Conservation (phyloP, 176 grass and related monocot species). For the Triticum urartu region DNA sequence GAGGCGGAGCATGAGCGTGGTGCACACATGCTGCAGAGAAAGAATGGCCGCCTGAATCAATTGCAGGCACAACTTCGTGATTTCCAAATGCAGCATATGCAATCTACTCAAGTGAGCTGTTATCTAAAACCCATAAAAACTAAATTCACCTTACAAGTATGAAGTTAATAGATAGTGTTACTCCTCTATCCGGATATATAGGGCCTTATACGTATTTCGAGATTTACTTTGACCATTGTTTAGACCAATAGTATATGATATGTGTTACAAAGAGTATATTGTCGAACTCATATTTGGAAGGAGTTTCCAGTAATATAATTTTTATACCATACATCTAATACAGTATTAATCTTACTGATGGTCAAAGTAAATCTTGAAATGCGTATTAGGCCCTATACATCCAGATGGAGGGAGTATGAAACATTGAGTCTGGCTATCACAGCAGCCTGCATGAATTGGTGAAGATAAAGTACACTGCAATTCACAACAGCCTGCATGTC, state of each 20-base stretch:
- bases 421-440: not conserved
- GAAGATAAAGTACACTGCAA: not conserved
- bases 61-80: slow-evolving; percentile 78
- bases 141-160: not conserved
- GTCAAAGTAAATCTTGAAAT: too few relatives aligned
- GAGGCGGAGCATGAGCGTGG: slow-evolving; percentile 63
- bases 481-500: not conserved
- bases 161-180: not conserved
- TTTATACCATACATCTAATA: too few relatives aligned
- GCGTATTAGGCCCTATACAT: too few relatives aligned
- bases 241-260: too few relatives aligned
- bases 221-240: too few relatives aligned
- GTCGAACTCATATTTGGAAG: too few relatives aligned
- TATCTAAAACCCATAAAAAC: not conserved
- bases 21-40: slow-evolving; percentile 40
- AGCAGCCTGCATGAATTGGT: not conserved
- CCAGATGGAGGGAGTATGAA: too few relatives aligned
- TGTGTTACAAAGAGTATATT: too few relatives aligned
- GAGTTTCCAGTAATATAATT: too few relatives aligned
- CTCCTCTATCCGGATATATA: too few relatives aligned
- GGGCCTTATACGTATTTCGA: too few relatives aligned
- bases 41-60: slow-evolving; percentile 47
- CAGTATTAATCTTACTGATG: too few relatives aligned
- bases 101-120: slow-evolving; percentile 55
- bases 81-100: slow-evolving; percentile 56